Percentiles rank a stretch among this genome's conserved stretches.
phyloP scores from a whole-genome alignment of 192 early-diverging fungal genomes.

The Endogone sp. region DNA sequence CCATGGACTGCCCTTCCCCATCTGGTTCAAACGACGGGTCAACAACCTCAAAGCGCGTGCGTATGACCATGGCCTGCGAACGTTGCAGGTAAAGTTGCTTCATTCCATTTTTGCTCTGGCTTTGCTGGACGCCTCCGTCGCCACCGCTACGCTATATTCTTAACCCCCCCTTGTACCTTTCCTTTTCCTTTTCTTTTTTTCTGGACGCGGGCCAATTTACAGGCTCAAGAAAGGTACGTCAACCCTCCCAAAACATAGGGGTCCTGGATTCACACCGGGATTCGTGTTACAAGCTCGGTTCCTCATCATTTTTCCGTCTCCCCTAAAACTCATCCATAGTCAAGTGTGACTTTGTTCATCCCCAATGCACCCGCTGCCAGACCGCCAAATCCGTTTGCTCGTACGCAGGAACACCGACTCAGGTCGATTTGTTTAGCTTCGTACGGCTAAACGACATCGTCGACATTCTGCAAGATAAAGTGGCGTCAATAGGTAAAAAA shows the following conservation, averaged over 20 bases:
- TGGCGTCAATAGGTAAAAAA: slow-evolving; percentile 10
- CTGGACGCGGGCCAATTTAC: not conserved
- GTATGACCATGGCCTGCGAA: slow-evolving; percentile 38
- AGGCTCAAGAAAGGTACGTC: slow-evolving; percentile 32
- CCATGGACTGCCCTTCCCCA: no score
- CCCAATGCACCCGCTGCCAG: slow-evolving; percentile 22
- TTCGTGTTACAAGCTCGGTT: no score
- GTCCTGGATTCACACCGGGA: no score
- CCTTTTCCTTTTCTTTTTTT: not conserved
- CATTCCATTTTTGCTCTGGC: not conserved
- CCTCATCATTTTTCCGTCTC: not conserved
- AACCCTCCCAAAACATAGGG: no score
- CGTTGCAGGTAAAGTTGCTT: slow-evolving; percentile 24
- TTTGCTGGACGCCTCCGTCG: not conserved
- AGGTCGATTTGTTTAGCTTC: slow-evolving; percentile 31
- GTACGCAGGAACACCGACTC: slow-evolving; percentile 26
- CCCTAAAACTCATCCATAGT: slow-evolving; percentile 16
- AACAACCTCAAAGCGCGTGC: slow-evolving; percentile 30
- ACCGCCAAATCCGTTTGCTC: slow-evolving; percentile 17
- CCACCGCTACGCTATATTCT: not conserved
- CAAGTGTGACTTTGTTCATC: slow-evolving; percentile 34
- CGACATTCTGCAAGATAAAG: slow-evolving; percentile 7
- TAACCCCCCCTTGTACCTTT: no score
- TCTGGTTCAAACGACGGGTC: no score
- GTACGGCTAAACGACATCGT: slow-evolving; percentile 21